Conservation (phyloP, 257 asterid genomes). For the Scutellaria galericulata region DNA sequence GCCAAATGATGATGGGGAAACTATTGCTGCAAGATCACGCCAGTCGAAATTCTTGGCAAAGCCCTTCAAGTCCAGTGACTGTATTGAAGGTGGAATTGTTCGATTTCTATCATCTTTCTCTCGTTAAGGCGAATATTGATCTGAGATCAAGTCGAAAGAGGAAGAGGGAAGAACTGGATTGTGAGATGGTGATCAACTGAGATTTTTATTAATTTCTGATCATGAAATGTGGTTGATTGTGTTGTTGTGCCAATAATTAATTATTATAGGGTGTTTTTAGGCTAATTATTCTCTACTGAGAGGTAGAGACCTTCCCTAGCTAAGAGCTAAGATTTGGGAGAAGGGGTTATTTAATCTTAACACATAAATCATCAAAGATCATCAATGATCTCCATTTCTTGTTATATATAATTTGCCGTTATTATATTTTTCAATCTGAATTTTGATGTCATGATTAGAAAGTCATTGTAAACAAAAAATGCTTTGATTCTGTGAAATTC, state of each 20-base stretch:
- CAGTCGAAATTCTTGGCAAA: constrained; percentile 12
- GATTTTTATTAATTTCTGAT: background rate
- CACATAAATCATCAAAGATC: background rate
- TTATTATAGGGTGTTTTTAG: too few relatives aligned
- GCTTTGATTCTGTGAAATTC: too few relatives aligned
- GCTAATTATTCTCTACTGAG: background rate
- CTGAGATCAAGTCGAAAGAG: constrained; percentile 47
- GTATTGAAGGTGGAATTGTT: constrained; percentile 49
- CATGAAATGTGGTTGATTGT: constrained; percentile 8
- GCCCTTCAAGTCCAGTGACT: constrained; percentile 72
- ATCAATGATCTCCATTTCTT: too few relatives aligned
- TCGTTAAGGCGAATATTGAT: constrained; percentile 12
- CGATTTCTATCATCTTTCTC: constrained; percentile 25
- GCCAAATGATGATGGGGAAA: constrained; percentile 44
- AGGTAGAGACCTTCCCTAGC: constrained; percentile 11
- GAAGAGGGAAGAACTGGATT: constrained; percentile 43
- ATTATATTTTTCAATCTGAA: too few relatives aligned
- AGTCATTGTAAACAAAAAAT: too few relatives aligned
- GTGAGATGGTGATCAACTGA: background rate
- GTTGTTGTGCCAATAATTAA: constrained; percentile 13
- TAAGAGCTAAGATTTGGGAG: constrained; percentile 41
- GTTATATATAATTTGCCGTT: too few relatives aligned
- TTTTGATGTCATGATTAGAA: too few relatives aligned
- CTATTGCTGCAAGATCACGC: constrained; percentile 31
- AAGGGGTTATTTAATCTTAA: background rate